Percentiles rank a stretch among this genome's conserved stretches.
Evolutionary conservation across 306 rosid genomes (phyloP).

Genomic region (Medicago lupulina): DNA sequence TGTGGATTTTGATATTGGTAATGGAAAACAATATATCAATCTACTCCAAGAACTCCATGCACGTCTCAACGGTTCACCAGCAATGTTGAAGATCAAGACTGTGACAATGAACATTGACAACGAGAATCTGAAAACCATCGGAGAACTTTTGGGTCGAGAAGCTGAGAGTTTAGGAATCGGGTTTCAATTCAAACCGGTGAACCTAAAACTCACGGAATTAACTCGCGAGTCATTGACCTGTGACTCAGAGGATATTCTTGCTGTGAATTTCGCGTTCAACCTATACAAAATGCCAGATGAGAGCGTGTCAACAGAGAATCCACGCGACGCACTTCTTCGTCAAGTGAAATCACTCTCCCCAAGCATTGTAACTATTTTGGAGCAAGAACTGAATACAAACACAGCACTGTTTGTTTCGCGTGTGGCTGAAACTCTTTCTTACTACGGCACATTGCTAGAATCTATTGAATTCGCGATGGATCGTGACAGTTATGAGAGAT

Average conservation of each 20-base stretch:
- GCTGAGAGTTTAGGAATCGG: constrained; percentile 50
- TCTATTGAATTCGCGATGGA: constrained; percentile 53
- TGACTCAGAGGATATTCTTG: constrained; percentile 60
- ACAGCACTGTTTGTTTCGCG: constrained; percentile 89
- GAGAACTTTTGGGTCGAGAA: constrained; percentile 43
- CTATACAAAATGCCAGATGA: constrained; percentile 78
- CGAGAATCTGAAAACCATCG: constrained; percentile 50
- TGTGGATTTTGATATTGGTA: constrained; percentile 84
- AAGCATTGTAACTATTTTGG: constrained; percentile 70
- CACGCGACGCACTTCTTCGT: constrained; percentile 81
- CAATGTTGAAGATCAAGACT: constrained; percentile 59
- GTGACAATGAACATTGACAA: constrained; percentile 50
- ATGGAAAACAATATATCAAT: constrained; percentile 61
- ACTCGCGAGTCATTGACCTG: constrained; percentile 78
- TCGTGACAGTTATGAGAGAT: constrained; percentile 50
- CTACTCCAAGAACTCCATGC: constrained; percentile 58
- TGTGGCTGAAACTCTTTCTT: constrained; percentile 64
- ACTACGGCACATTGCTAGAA: constrained; percentile 65
- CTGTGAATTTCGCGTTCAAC: constrained; percentile 81
- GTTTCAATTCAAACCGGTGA: constrained; percentile 48
- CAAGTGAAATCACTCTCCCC: constrained; percentile 74
- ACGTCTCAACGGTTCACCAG: constrained; percentile 35
- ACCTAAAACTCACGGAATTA: constrained; percentile 60
- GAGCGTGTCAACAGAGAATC: constrained; percentile 92
- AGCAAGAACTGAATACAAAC: constrained; percentile 83